A percentile compares a stretch with the other conserved stretches of the same genome.
Conservation (phyloP, 2,329 filamentous ascomycete genomes). For the Metarhizium brunneum region DNA sequence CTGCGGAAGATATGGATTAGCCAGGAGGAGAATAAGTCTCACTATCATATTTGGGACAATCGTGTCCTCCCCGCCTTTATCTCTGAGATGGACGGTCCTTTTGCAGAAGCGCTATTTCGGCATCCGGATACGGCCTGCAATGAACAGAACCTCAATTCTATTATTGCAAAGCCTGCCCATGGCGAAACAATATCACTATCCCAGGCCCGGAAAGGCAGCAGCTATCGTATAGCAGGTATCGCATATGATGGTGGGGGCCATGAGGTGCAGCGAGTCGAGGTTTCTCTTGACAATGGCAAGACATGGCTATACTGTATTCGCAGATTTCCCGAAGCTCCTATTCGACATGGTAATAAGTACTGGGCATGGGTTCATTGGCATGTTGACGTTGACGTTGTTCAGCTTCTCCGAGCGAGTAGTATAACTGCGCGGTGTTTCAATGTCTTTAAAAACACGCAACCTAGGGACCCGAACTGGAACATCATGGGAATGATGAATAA, state of each 20-base stretch:
- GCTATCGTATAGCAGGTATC: no score
- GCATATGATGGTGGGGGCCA: neutral
- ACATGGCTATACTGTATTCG: conserved; percentile 26
- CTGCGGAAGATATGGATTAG: conserved; percentile 30
- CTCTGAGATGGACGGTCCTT: conserved; percentile 36
- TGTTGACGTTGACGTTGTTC: no score
- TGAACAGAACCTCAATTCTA: no score
- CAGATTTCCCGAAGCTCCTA: conserved; percentile 33
- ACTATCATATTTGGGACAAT: conserved; percentile 35
- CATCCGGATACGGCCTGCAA: conserved; percentile 32
- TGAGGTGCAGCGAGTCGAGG: conserved; percentile 36
- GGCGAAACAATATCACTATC: no score
- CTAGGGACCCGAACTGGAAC: conserved; percentile 35
- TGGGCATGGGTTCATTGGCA: no score
- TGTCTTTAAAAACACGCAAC: conserved; percentile 41
- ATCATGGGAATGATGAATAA: conserved; percentile 37
- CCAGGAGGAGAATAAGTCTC: conserved; percentile 32
- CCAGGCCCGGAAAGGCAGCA: no score
- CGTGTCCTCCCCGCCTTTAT: conserved; percentile 40
- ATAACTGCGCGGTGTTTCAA: conserved; percentile 39
- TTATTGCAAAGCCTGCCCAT: no score
- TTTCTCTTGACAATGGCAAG: conserved; percentile 35
- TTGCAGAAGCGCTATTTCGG: conserved; percentile 35
- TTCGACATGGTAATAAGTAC: conserved; percentile 33
- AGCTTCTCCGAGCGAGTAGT: conserved; percentile 20